A percentile compares a stretch with the other conserved stretches of the same genome.
phyloP scores from a whole-genome alignment of 805 yeast genomes.

The Metschnikowia chrysomelidarum region DNA sequence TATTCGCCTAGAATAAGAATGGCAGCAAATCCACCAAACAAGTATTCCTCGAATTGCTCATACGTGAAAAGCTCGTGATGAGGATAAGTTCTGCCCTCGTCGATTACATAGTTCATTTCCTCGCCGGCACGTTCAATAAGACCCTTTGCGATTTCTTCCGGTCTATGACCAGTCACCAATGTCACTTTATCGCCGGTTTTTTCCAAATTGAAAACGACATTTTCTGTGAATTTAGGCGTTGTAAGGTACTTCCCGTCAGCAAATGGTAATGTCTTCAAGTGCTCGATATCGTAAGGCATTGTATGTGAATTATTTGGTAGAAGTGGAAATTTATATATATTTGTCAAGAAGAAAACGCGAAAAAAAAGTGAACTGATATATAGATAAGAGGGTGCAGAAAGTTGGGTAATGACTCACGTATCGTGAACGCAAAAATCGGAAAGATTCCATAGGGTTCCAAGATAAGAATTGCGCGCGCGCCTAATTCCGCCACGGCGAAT shows the following conservation, averaged over 20 bases:
- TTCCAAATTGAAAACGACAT: constrained; percentile 38
- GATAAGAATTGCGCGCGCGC: too few relatives aligned
- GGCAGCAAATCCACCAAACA: constrained; percentile 68
- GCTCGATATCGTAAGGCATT: constrained; percentile 10
- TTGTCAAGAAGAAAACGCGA: too few relatives aligned
- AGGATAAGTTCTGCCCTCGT: constrained; percentile 77
- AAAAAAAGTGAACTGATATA: too few relatives aligned
- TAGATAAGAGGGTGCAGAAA: too few relatives aligned
- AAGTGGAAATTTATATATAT: too few relatives aligned
- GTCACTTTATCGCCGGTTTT: constrained; percentile 50
- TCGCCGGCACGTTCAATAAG: constrained; percentile 46
- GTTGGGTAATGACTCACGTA: too few relatives aligned
- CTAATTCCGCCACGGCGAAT: too few relatives aligned
- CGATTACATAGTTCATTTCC: constrained; percentile 64
- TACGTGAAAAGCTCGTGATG: constrained; percentile 38
- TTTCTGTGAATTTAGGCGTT: constrained; percentile 33
- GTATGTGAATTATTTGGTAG: too few relatives aligned
- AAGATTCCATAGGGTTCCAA: too few relatives aligned
- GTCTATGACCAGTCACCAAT: constrained; percentile 55
- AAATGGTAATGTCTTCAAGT: constrained; percentile 28
- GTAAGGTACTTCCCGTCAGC: constrained; percentile 27
- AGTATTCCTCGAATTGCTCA: constrained; percentile 58
- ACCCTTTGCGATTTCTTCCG: constrained; percentile 47
- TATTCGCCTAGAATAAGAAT: constrained; percentile 49
- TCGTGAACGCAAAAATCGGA: too few relatives aligned